These are phyloP conservation scores for Cryptococcus sp. DNA, from an alignment of 1,284 basidiomycete genomes.

Conservation along the genomic window DNA sequence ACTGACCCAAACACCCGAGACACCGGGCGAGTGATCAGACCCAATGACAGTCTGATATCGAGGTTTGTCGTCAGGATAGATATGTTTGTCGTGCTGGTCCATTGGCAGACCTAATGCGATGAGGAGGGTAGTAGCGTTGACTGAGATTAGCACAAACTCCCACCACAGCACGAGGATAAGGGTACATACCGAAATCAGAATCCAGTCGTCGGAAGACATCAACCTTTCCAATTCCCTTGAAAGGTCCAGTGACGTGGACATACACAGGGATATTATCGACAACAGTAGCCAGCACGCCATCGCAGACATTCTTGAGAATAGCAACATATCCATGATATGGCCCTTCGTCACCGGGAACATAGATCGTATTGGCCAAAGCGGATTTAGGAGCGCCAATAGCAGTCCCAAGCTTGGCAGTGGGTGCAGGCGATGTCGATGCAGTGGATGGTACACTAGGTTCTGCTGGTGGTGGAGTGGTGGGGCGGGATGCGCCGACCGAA, in stretches of 20 bases:
- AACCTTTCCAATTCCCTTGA: conserved; percentile 14
- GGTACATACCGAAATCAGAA: conserved; percentile 37
- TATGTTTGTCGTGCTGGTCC: conserved; percentile 20
- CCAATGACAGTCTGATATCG: conserved; percentile 1
- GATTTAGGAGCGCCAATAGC: background rate
- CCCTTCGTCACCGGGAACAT: background rate
- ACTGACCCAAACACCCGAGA: conserved; percentile 39
- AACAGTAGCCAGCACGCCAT: conserved; percentile 39
- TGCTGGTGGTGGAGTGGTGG: background rate
- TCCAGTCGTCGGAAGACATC: conserved; percentile 37
- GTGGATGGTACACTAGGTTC: background rate
- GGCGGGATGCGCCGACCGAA: background rate
- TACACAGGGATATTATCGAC: conserved; percentile 44
- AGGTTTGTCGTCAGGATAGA: conserved; percentile 1
- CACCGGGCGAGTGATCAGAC: conserved; percentile 27
- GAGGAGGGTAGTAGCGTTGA: conserved; percentile 40
- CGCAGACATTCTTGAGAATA: conserved; percentile 26
- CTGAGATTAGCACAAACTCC: conserved; percentile 7
- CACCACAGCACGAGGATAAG: background rate
- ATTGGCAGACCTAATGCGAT: conserved; percentile 30
- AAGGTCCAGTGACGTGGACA: conserved; percentile 27
- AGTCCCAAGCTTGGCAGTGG: background rate
- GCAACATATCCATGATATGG: background rate
- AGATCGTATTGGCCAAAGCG: background rate
- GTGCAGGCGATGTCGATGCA: background rate